A percentile compares a stretch with the other conserved stretches of the same genome.
Evolutionary conservation across 2,329 filamentous ascomycete species (phyloP).

Genomic region (Colletotrichum sp.): DNA sequence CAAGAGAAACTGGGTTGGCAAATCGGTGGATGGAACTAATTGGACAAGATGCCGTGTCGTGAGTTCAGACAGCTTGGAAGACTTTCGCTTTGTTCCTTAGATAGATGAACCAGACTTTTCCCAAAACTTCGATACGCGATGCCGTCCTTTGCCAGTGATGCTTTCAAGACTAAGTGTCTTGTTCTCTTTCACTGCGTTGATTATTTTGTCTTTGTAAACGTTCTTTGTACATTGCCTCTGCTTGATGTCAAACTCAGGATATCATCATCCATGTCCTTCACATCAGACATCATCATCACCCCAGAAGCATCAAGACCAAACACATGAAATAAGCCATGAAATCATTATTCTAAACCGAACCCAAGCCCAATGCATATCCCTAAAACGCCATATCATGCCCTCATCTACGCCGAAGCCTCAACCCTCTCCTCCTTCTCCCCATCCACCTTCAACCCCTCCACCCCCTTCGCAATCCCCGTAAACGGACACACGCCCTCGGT

Average conservation of each 20-base stretch:
- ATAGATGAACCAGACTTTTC: not conserved
- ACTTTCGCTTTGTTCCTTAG: not conserved
- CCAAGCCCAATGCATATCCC: not conserved
- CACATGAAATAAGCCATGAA: not conserved
- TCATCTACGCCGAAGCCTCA: not conserved
- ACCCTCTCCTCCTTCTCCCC: not conserved
- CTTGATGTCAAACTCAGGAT: too few relatives aligned
- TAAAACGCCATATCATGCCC: not conserved
- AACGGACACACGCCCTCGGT: conserved; percentile 28
- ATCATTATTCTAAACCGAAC: not conserved
- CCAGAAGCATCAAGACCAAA: accelerated
- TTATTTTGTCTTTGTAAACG: accelerated
- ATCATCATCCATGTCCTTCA: too few relatives aligned
- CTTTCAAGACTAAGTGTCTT: accelerated
- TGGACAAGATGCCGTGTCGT: not conserved
- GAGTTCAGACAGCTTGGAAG: not conserved
- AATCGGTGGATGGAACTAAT: not conserved
- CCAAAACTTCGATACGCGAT: accelerated
- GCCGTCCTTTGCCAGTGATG: not conserved
- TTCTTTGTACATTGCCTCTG: not conserved
- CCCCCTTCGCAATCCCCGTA: conserved; percentile 21
- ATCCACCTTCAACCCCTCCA: not conserved
- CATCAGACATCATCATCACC: too few relatives aligned
- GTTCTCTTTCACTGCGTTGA: accelerated
- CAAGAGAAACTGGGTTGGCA: too few relatives aligned